A percentile compares a stretch with the other conserved stretches of the same genome.
Conservation (phyloP, 331 rosid species). For the Quercus tomentella region DNA sequence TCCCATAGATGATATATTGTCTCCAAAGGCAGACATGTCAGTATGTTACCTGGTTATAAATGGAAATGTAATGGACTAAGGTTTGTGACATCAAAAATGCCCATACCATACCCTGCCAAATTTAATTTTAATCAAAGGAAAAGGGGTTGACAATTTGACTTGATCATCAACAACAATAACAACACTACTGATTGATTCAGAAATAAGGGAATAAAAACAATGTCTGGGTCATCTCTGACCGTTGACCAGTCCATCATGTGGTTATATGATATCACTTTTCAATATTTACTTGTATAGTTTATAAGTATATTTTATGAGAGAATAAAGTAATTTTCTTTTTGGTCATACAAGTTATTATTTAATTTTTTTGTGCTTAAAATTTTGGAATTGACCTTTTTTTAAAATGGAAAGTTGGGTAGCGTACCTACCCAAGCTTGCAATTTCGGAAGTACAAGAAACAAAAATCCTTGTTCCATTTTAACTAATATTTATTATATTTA, state of each 20-base stretch:
- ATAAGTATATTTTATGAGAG: neutral
- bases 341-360: neutral
- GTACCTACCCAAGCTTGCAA: neutral
- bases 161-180: neutral
- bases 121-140: slow-evolving; percentile 2
- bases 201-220: slow-evolving; percentile 26
- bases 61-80: neutral
- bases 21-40: too few relatives aligned
- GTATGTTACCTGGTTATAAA: neutral
- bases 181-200: neutral
- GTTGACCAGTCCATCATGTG: slow-evolving; percentile 25
- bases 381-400: neutral
- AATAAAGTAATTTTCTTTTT: neutral
- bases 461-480: neutral
- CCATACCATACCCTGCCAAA: slow-evolving; percentile 8
- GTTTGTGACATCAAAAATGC: slow-evolving; percentile 1
- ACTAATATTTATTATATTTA: neutral
- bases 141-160: slow-evolving; percentile 17
- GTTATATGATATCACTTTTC: slow-evolving; percentile 1
- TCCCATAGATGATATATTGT: too few relatives aligned
- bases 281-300: neutral
- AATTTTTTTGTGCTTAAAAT: neutral
- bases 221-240: slow-evolving; percentile 33
- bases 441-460: neutral
- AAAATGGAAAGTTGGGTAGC: neutral